These are phyloP conservation scores for Priceomyces carsonii DNA, from an alignment of 805 yeast genomes.

Conservation along the genomic window DNA sequence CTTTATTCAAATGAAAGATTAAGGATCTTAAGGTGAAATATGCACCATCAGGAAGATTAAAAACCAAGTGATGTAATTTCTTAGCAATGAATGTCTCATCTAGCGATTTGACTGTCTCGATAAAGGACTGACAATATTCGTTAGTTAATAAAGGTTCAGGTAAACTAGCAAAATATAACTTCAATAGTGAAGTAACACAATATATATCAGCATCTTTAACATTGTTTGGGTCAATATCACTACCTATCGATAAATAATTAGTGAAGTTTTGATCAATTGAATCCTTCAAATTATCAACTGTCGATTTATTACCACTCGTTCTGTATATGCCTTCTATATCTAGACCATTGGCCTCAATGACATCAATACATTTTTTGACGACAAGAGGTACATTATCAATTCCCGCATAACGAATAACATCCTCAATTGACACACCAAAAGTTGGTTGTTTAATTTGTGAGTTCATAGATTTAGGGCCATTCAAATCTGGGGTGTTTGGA, in stretches of 20 bases:
- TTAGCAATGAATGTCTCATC: conserved; percentile 53
- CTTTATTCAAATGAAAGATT: conserved; percentile 79
- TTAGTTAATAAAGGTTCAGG: conserved; percentile 84
- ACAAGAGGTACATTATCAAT: conserved; percentile 91
- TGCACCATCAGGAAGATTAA: conserved; percentile 90
- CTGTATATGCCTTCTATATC: conserved; percentile 90
- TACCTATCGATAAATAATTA: conserved; percentile 48
- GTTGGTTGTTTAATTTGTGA: conserved; percentile 43
- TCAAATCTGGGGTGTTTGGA: conserved; percentile 31
- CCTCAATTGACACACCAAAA: conserved; percentile 84
- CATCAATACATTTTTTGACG: conserved; percentile 84
- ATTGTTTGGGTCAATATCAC: conserved; percentile 38
- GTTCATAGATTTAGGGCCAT: conserved; percentile 34
- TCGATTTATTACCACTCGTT: conserved; percentile 73
- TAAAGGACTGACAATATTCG: conserved; percentile 60
- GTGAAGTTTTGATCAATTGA: conserved; percentile 77
- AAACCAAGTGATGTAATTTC: conserved; percentile 85
- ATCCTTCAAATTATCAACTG: conserved; percentile 70
- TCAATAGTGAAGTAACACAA: conserved; percentile 83
- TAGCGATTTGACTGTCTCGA: conserved; percentile 61
- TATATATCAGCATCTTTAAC: conserved; percentile 79
- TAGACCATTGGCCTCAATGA: conserved; percentile 81
- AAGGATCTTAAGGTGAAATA: conserved; percentile 87
- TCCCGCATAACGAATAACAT: conserved; percentile 69
- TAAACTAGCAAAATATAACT: conserved; percentile 76